A percentile compares a stretch with the other conserved stretches of the same genome.
Conservation (phyloP, 2,329 filamentous ascomycete species). For the Colletotrichum navitas region DNA sequence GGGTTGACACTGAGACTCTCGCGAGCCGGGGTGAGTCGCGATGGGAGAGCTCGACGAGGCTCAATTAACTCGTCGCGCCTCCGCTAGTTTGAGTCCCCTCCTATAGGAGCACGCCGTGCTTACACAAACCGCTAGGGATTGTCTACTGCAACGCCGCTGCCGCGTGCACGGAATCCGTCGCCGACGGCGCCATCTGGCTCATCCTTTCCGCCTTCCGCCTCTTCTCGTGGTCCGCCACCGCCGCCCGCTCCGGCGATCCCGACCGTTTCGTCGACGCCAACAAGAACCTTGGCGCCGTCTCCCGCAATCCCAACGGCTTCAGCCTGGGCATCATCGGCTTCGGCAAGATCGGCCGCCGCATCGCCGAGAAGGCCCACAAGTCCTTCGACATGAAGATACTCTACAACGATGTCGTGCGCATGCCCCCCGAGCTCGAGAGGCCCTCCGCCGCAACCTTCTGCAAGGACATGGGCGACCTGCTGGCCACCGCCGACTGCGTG, state of each 20-base stretch:
- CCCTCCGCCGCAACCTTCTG: conserved; percentile 55
- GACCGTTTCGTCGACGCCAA: conserved; percentile 40
- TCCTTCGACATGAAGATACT: conserved; percentile 69
- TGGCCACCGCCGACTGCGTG: conserved; percentile 65
- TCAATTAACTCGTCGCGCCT: not conserved
- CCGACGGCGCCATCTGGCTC: conserved; percentile 41
- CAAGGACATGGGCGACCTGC: conserved; percentile 35
- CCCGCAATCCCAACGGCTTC: conserved; percentile 38
- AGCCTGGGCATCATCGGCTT: conserved; percentile 68
- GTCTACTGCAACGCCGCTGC: conserved; percentile 38
- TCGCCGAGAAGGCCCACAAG: conserved; percentile 58
- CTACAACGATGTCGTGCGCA: conserved; percentile 66
- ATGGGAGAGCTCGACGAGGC: not conserved
- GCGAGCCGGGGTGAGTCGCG: conserved; percentile 28
- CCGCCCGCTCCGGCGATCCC: conserved; percentile 38
- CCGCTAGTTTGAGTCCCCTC: too few relatives aligned
- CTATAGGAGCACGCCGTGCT: not conserved
- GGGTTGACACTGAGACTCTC: conserved; percentile 39
- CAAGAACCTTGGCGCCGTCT: conserved; percentile 36
- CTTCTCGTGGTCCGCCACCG: conserved; percentile 37
- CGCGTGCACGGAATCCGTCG: conserved; percentile 38
- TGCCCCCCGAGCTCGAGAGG: conserved; percentile 54
- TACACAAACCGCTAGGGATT: not conserved
- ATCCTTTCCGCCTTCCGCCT: conserved; percentile 39
- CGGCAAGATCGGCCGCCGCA: conserved; percentile 69